Base-by-base conservation (phyloP, 2,329 filamentous ascomycete genomes). In the Cadophora malorum region DNA sequence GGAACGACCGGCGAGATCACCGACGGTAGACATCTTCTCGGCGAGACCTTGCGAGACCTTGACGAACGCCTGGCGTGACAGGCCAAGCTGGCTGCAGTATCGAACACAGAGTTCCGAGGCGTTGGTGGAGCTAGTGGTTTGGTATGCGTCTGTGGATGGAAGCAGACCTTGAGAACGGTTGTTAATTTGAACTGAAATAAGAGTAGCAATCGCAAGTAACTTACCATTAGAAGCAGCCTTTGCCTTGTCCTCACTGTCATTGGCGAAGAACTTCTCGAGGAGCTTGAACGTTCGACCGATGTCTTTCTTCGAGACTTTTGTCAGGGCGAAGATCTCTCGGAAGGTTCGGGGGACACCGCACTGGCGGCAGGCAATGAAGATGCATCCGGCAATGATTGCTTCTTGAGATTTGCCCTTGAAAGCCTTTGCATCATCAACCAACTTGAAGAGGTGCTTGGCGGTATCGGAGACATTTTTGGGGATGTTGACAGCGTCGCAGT, bases 351-450 rank as follows among this genome's bases (percentile, higher is more conserved):
- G 91, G 35, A 94, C 91, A 70, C 90, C 88, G 77, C 93, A 91
- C 80, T 97, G 93, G 55, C 96, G 93, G 79, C 95, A 98, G 50
- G 96, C 94, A 75, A 99, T 95, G 83, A 99, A 98, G 80, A 99
- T 96, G 81, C 94, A 97, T 7, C 94, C 94, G 5, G 96, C 96
- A 73, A 98, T 95, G 73, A 99, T 91, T 66, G 93, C 92, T 74
- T 98, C 95, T 77, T 94, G 91, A 0, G 92, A 91, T 81, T 99
- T 99, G 78, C 94, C 94, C 82, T 97, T 97, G 86, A 98, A 94
- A 66, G 94, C 86, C 79, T 95, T 95, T 77, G 91, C 90, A 80
- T 99, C 96, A 75, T 97, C 94, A 28, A 95, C 92, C 67, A 96
- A 87, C 83, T 97, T 98, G 87, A 91, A 99, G 72, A 98, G 90